These are phyloP conservation scores for Hypericum perforatum DNA, from an alignment of 345 rosid species.

Conservation along the genomic window DNA sequence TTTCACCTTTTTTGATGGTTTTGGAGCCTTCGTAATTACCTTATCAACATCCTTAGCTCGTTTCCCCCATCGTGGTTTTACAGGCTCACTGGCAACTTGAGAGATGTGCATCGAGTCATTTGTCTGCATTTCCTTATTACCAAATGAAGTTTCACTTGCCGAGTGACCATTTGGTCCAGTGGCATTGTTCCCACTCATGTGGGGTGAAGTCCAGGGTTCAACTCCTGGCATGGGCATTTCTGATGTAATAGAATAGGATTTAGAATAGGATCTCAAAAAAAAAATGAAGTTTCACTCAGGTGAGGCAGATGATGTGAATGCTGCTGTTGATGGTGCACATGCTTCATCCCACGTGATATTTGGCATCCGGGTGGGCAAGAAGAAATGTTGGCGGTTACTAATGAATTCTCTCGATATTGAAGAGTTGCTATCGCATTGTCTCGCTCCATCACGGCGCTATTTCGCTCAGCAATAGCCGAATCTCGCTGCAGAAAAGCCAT, in stretches of 20 bases:
- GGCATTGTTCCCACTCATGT: too few relatives aligned
- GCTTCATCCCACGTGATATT: constrained; percentile 76
- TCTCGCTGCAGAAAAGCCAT: constrained; percentile 91
- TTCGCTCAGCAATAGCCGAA: constrained; percentile 85
- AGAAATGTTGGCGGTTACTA: constrained; percentile 41
- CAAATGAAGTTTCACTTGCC: constrained; percentile 48
- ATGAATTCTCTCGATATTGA: constrained; percentile 75
- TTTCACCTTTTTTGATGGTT: constrained; percentile 58
- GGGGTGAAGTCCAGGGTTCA: too few relatives aligned
- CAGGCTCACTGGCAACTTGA: constrained; percentile 39
- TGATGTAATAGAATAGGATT: too few relatives aligned
- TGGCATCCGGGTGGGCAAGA: constrained; percentile 73
- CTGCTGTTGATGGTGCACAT: constrained; percentile 69
- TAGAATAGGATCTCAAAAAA: too few relatives aligned
- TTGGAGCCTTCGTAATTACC: constrained; percentile 52
- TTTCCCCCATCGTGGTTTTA: constrained; percentile 60
- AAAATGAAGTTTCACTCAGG: constrained; percentile 46
- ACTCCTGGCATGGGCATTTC: too few relatives aligned
- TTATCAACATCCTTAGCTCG: constrained; percentile 57
- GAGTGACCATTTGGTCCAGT: too few relatives aligned
- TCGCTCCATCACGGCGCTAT: constrained; percentile 75
- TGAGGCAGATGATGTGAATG: constrained; percentile 46
- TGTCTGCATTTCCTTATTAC: constrained; percentile 48
- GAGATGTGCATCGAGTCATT: constrained; percentile 37
- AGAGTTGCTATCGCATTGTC: constrained; percentile 77